These are phyloP conservation scores for Cryptococcus depauperatus DNA, from an alignment of 1,284 basidiomycete species.

Conservation along the genomic window DNA sequence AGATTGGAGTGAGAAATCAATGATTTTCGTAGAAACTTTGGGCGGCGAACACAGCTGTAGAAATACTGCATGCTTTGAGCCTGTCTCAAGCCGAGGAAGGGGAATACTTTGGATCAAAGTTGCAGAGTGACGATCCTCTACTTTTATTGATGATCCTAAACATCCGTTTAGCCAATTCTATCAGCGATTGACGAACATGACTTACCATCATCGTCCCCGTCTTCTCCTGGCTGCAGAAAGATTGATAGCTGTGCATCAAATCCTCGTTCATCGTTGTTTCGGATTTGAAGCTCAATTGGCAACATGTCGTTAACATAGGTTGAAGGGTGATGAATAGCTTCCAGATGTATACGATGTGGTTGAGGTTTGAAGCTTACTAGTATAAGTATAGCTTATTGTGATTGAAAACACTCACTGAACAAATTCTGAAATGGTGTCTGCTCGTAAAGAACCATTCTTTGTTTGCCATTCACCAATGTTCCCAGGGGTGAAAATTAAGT, in stretches of 20 bases:
- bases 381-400: background rate
- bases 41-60: slow-evolving; percentile 18
- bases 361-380: slow-evolving; percentile 55
- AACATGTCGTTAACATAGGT: slow-evolving; percentile 71
- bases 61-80: slow-evolving; percentile 4
- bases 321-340: slow-evolving; percentile 54
- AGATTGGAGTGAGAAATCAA: slow-evolving; percentile 27
- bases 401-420: background rate
- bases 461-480: slow-evolving; percentile 20
- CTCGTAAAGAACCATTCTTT: slow-evolving; percentile 2
- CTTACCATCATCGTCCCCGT: slow-evolving; percentile 66
- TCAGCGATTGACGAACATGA: background rate
- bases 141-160: slow-evolving; percentile 14
- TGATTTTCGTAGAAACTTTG: slow-evolving; percentile 14
- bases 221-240: slow-evolving; percentile 69
- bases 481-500: slow-evolving; percentile 18
- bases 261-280: slow-evolving; percentile 59
- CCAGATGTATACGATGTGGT: slow-evolving; percentile 54
- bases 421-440: background rate
- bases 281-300: slow-evolving; percentile 59
- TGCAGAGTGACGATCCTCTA: slow-evolving; percentile 14
- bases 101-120: slow-evolving; percentile 21
- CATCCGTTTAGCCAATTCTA: no score
- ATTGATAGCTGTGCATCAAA: slow-evolving; percentile 63
- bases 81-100: slow-evolving; percentile 18